A percentile compares a stretch with the other conserved stretches of the same genome.
These are phyloP conservation scores for Ceratocystis alfenasii DNA, from an alignment of 2,329 filamentous ascomycete species.

Conservation along the genomic window DNA sequence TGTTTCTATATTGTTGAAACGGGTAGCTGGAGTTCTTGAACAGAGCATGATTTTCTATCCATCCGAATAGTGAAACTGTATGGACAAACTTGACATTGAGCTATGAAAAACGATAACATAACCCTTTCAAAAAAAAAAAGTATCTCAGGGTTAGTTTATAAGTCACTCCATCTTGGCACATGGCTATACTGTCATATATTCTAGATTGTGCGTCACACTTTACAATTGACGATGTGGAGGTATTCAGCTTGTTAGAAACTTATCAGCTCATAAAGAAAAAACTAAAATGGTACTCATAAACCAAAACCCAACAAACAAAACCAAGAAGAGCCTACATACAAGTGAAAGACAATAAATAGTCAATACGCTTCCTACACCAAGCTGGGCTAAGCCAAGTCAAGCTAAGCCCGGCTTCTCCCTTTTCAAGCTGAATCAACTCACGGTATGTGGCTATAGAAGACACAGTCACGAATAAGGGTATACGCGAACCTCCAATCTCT, in stretches of 20 bases:
- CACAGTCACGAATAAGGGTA: slow-evolving; percentile 3
- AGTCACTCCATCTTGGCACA: no score
- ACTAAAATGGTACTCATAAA: slow-evolving; percentile 7
- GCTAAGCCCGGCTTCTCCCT: no score
- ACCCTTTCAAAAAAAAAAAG: no score
- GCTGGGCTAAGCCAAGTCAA: background rate
- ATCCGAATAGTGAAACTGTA: background rate
- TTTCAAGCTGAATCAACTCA: background rate
- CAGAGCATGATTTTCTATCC: slow-evolving; percentile 9
- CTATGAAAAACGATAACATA: background rate
- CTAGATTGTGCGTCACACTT: background rate
- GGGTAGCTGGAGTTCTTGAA: slow-evolving; percentile 12
- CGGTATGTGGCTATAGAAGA: background rate
- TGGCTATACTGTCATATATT: no score
- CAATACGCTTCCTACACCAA: background rate
- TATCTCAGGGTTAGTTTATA: no score
- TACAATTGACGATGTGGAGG: background rate
- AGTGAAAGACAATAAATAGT: background rate
- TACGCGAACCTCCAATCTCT: background rate
- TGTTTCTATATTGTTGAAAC: slow-evolving; percentile 1
- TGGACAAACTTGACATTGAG: background rate
- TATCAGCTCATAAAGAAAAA: slow-evolving; percentile 1
- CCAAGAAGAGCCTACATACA: slow-evolving; percentile 1
- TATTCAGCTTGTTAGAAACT: background rate
- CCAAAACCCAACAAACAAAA: slow-evolving; percentile 10